Evolutionary conservation across 1,284 basidiomycete genomes (phyloP).

Genomic region (Peniophora sp.): DNA sequence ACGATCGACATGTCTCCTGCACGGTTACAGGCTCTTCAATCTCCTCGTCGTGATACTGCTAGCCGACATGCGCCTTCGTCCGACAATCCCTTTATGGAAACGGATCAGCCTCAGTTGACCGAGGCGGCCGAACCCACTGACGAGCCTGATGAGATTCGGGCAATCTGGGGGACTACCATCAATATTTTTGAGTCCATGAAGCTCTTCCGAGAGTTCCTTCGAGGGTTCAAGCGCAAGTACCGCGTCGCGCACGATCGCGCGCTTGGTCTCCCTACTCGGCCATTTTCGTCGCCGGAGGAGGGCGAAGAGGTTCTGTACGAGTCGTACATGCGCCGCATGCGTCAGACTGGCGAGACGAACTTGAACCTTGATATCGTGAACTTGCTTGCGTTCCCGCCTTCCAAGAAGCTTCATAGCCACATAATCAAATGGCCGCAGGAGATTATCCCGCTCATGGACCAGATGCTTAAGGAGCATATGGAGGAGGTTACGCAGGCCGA

Average conservation of each 20-base stretch:
- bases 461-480: slow-evolving; percentile 89
- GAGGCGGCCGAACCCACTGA: slow-evolving; percentile 51
- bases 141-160: slow-evolving; percentile 76
- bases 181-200: slow-evolving; percentile 88
- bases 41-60: slow-evolving; percentile 20
- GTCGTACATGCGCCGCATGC: slow-evolving; percentile 79
- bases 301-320: slow-evolving; percentile 75
- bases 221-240: slow-evolving; percentile 93
- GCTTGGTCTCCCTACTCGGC: slow-evolving; percentile 45
- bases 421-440: slow-evolving; percentile 94
- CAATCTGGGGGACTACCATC: slow-evolving; percentile 96
- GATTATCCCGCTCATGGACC: slow-evolving; percentile 95
- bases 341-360: slow-evolving; percentile 85
- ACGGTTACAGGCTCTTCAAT: slow-evolving; percentile 29
- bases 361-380: slow-evolving; percentile 90
- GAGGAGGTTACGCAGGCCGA: slow-evolving; percentile 76
- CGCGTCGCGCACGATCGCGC: slow-evolving; percentile 71
- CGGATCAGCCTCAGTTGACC: slow-evolving; percentile 56
- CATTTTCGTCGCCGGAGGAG: slow-evolving; percentile 55
- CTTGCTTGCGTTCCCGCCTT: slow-evolving; percentile 82
- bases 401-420: slow-evolving; percentile 74
- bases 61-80: slow-evolving; percentile 37
- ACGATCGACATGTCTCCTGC: slow-evolving; percentile 60
- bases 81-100: slow-evolving; percentile 54
- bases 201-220: slow-evolving; percentile 83